These are phyloP conservation scores for Trichoderma sp. DNA, from an alignment of 2,329 filamentous ascomycete genomes.

Conservation along the genomic window DNA sequence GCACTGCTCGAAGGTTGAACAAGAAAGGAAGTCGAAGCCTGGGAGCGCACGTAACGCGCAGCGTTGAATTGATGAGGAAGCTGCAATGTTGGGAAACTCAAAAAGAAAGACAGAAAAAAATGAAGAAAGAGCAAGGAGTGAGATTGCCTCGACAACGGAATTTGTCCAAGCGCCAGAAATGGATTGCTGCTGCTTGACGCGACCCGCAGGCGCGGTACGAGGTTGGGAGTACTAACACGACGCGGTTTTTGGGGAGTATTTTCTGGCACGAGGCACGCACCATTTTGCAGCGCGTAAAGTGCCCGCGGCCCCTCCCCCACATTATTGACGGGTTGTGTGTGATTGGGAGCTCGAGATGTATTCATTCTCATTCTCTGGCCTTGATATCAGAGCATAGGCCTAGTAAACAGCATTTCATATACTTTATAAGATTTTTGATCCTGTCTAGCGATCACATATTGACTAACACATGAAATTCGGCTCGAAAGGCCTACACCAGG, in stretches of 20 bases:
- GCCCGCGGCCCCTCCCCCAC: slow-evolving; percentile 4
- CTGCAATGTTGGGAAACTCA: not conserved
- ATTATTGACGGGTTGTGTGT: not conserved
- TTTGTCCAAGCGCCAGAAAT: slow-evolving; percentile 8
- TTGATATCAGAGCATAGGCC: too few species aligned
- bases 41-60: not conserved
- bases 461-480: too few species aligned
- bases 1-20: not conserved
- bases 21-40: not conserved
- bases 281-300: slow-evolving; percentile 10
- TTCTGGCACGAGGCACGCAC: not conserved
- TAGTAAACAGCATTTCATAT: too few species aligned
- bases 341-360: too few species aligned
- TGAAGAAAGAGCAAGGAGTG: not conserved
- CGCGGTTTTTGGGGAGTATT: slow-evolving; percentile 1
- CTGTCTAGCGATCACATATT: too few species aligned
- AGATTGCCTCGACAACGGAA: slow-evolving; percentile 29
- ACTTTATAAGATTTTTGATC: too few species aligned
- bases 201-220: slow-evolving; percentile 24
- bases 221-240: not conserved
- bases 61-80: not conserved
- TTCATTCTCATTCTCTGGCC: too few species aligned
- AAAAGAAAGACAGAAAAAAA: not conserved
- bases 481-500: too few species aligned
- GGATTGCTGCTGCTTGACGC: slow-evolving; percentile 10